Evolutionary conservation across 2,329 filamentous ascomycete species (phyloP), one percentile per base, ranked within the genome.

Genomic region (Leptographium galeiforme): DNA sequence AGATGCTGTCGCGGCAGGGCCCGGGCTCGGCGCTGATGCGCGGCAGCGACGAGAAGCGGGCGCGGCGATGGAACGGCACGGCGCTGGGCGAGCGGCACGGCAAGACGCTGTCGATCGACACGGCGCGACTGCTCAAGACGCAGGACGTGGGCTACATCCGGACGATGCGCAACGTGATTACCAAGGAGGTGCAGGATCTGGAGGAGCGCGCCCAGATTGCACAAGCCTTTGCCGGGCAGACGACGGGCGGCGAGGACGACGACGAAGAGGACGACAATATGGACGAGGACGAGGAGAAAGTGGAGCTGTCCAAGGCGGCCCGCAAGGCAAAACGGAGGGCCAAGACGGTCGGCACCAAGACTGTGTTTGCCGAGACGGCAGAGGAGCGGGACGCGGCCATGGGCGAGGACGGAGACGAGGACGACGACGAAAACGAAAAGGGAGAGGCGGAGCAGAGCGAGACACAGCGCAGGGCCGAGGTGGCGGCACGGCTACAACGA

Each of bases 101-200:
- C 61, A 70, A 69, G 56, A 69, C 71, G 4, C 62, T 85, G 63
- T 71, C 75, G 49, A 63, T 78, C 40, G 78, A 84, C 25, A 73
- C 74, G 1, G 78, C 81, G 30, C 72, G 81, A 19, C 68, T 85
- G 25, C 73, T 85, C 57, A 86, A 85, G 70, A 85, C 81, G 2
- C 82, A 86, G 66, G 82, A 86, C 61, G 64, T 82, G 34, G 81
- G 76, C 2, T 85, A 85, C 63, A 64, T 85, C 32, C 70, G 82
- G 57, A 82, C 79, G 25, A 77, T 80, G 71, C 70, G 77, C 54
- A 82, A 81, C 58, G 72, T 81, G 32, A 72, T 76, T 4, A 63
- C 69, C 55, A 82, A 82, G 62, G 78, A 85, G 58, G 74, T 82
- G 2, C 69, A 70, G 43, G 66, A 61, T 52, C 63, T 85, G 32